Evolutionary conservation across 2,329 filamentous ascomycete genomes (phyloP), one percentile per base, ranked within the genome.

Genomic region (Chaetomium sp.): DNA sequence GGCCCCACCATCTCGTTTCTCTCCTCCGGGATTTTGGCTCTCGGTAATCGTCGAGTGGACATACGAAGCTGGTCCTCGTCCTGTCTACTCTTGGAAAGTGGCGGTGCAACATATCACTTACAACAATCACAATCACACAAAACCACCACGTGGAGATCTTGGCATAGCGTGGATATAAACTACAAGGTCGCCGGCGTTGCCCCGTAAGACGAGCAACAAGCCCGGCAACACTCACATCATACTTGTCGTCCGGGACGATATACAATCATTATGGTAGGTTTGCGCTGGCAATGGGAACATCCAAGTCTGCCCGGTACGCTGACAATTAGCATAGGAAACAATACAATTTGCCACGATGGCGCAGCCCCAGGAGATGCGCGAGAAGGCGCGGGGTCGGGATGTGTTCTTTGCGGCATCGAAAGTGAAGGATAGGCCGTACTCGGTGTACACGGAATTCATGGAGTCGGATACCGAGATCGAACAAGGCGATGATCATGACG

Each of bases 401-500:
- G 71, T 82, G 14, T 83, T 88, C 68, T 87, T 88, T 70, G 70
- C 79, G 59, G 80, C 79, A 65, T 69, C 79, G 67, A 71, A 69
- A 54, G 76, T 79, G 58, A 76, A 71, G 27, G 72, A 76, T 52
- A 73, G 86, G 56, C 87, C 87, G 41, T 70, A 81, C 40, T 91
- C 88, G 40, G 79, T 88, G 57, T 81, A 86, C 44, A 92, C 88
- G 27, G 86, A 91, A 65, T 87, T 90, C 61, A 85, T 86, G 67
- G 88, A 91, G 65, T 89, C 87, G 42, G 88, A 92, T 60, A 82
- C 77, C 75, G 79, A 83, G 49, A 88, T 78, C 74, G 79, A 83
- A 43, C 88, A 91, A 61, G 85, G 88, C 49, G 76, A 77, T 74
- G 79, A 82, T 40, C 88, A 90, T 61, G 76, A 77, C 73, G 79